Percentiles rank a stretch among this genome's conserved stretches.
phyloP scores from a whole-genome alignment of 1,139 yeast genomes.

The Diutina neorugosa region DNA sequence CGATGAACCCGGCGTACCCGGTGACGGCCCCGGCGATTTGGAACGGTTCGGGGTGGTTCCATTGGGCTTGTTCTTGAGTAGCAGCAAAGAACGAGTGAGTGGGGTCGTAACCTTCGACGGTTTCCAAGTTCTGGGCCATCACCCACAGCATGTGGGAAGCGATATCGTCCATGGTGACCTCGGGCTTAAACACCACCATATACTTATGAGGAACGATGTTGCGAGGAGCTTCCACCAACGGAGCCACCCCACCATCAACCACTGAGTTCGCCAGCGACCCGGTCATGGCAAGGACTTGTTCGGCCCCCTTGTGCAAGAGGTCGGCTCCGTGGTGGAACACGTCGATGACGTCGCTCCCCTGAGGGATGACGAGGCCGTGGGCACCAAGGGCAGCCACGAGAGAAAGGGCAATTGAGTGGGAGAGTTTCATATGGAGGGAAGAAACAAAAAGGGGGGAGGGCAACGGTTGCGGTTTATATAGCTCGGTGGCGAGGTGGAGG shows the following conservation, averaged over 20 bases:
- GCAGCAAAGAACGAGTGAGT: slow-evolving; percentile 27
- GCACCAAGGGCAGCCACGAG: slow-evolving; percentile 48
- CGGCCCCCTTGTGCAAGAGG: slow-evolving; percentile 7
- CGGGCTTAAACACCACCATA: slow-evolving; percentile 56
- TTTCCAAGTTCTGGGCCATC: slow-evolving; percentile 21
- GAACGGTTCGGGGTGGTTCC: slow-evolving; percentile 46
- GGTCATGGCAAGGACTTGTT: slow-evolving; percentile 4
- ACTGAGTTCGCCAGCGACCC: slow-evolving; percentile 1
- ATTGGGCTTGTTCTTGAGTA: slow-evolving; percentile 13
- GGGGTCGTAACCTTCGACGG: slow-evolving; percentile 15
- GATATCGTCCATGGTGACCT: slow-evolving; percentile 35
- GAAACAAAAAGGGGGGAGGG: not conserved
- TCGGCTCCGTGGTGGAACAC: slow-evolving; percentile 16
- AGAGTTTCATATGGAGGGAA: slow-evolving; percentile 16
- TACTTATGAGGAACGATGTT: slow-evolving; percentile 63
- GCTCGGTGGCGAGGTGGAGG: not conserved
- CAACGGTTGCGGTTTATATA: not conserved
- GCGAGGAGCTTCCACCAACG: slow-evolving; percentile 16
- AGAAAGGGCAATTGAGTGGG: slow-evolving; percentile 37
- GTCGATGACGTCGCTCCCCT: slow-evolving; percentile 29
- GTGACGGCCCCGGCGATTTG: slow-evolving; percentile 38
- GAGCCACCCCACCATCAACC: not conserved
- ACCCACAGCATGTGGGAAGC: slow-evolving; percentile 54
- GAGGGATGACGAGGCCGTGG: slow-evolving; percentile 56
- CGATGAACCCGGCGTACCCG: slow-evolving; percentile 71